phyloP scores from a whole-genome alignment of 1,284 basidiomycete species.

The Boletus sp. region DNA sequence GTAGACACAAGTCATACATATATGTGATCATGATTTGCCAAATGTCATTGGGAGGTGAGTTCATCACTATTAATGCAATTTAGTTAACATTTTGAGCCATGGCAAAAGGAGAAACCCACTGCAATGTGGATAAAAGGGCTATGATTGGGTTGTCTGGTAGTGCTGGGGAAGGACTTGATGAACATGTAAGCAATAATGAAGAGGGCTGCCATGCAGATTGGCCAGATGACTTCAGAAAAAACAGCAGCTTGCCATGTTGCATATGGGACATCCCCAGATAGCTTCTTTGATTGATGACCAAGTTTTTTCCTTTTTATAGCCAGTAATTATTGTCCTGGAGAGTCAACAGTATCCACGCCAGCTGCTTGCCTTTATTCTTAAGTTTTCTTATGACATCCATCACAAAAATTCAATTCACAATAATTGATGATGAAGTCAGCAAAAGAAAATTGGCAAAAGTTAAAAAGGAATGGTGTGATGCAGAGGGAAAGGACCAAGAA shows the following conservation, averaged over 20 bases:
- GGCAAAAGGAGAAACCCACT: background rate
- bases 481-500: constrained; percentile 87
- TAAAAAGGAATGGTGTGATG: constrained; percentile 95
- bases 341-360: constrained; percentile 98
- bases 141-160: constrained; percentile 60
- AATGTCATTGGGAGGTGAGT: too few species aligned
- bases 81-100: too few species aligned
- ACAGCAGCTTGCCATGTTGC: constrained; percentile 86
- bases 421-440: constrained; percentile 97
- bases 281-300: constrained; percentile 93
- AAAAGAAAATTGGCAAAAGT: constrained; percentile 96
- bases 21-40: too few species aligned
- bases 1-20: too few species aligned
- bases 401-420: constrained; percentile 92
- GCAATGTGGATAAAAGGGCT: constrained; percentile 89
- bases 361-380: constrained; percentile 92
- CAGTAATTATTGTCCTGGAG: constrained; percentile 93
- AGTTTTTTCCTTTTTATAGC: constrained; percentile 97
- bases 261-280: constrained; percentile 89
- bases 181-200: constrained; percentile 91
- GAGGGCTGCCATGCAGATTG: constrained; percentile 73
- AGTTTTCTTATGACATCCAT: constrained; percentile 98
- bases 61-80: too few species aligned
- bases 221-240: constrained; percentile 83
- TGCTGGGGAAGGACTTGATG: constrained; percentile 80